Evolutionary conservation across 352 stramenopile species (phyloP), one percentile per base, ranked within the genome.

Genomic region (Phytophthora podocarpi): DNA sequence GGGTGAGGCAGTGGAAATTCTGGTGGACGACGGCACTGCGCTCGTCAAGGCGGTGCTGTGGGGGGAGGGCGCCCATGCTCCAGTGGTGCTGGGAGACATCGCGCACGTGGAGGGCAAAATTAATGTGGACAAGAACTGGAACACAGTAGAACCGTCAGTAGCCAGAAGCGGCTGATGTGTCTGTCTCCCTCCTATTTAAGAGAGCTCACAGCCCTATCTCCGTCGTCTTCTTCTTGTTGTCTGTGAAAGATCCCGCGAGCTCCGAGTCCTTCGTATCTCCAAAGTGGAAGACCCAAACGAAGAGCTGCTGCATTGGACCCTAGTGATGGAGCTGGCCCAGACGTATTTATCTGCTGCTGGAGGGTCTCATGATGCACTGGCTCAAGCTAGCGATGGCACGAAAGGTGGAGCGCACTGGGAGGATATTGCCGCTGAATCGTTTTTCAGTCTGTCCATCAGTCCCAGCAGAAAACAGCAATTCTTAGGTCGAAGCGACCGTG

Each of bases 41-140:
- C 67, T 90, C 15, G 47, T 91, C 24, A 84, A 80, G 37, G 74
- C 74, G 2, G 84, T 89, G 32, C 51, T 75, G 9, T 95, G 80
- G 79, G 64, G 51, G 21, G 39, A 59, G 16, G 24, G 37, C 9
- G 32, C 37, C 2, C 27, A 51, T 12, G 24, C 37, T 9, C 31
- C 34, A 37, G 51, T 69, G 24, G 28, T 46, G 24, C 64, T 95
- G 12, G 86, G 86, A 26, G 84, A 95, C 36, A 69, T 95, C 32
- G 82, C 93, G 15, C 76, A 85, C 26, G 64, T 92, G 2, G 64
- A 90, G 49, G 86, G 86, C 11, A 92, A 92, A 52, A 75, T 95
- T 18, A 89, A 91, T 47, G 58, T 79, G 51, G 70, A 79, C 69
- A 77, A 55, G 56, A 86, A 63, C 53, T 80, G 71, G 70, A 59